Evolutionary conservation across 345 rosid species (phyloP).

Genomic region (Odontarrhena argentea): DNA sequence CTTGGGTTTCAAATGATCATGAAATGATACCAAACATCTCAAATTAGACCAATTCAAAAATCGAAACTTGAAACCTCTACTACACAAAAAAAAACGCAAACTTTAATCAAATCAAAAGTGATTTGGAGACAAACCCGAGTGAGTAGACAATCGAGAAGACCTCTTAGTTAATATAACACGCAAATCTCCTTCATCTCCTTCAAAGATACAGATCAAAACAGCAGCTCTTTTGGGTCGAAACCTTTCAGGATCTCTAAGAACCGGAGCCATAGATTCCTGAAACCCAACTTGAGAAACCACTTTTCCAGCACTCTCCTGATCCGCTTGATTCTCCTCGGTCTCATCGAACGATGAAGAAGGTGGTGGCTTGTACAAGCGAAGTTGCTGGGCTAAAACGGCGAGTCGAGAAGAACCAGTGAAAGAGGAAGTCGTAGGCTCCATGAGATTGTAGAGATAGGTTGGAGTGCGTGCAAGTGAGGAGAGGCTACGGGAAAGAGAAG

Average conservation of each 20-base stretch:
- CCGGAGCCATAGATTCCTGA: slow-evolving; percentile 67
- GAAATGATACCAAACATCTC: neutral
- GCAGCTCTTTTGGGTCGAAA: slow-evolving; percentile 88
- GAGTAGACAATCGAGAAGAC: slow-evolving; percentile 73
- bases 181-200: slow-evolving; percentile 78
- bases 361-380: slow-evolving; percentile 73
- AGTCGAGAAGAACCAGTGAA: slow-evolving; percentile 49
- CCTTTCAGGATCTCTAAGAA: slow-evolving; percentile 47
- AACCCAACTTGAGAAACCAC: slow-evolving; percentile 83
- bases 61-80: neutral
- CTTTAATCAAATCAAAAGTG: too few relatives aligned
- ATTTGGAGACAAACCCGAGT: slow-evolving; percentile 62
- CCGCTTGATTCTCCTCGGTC: slow-evolving; percentile 45
- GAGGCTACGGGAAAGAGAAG: slow-evolving; percentile 48
- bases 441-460: slow-evolving; percentile 31
- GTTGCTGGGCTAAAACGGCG: slow-evolving; percentile 61
- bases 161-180: slow-evolving; percentile 88
- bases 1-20: neutral
- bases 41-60: neutral
- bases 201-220: slow-evolving; percentile 82
- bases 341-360: slow-evolving; percentile 51
- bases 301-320: slow-evolving; percentile 63
- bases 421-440: slow-evolving; percentile 49
- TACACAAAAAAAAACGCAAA: neutral
- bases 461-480: slow-evolving; percentile 32